Percentiles rank a stretch among this genome's conserved stretches.
Conservation (phyloP, 805 yeast genomes). For the Wickerhamomyces bisporus region DNA sequence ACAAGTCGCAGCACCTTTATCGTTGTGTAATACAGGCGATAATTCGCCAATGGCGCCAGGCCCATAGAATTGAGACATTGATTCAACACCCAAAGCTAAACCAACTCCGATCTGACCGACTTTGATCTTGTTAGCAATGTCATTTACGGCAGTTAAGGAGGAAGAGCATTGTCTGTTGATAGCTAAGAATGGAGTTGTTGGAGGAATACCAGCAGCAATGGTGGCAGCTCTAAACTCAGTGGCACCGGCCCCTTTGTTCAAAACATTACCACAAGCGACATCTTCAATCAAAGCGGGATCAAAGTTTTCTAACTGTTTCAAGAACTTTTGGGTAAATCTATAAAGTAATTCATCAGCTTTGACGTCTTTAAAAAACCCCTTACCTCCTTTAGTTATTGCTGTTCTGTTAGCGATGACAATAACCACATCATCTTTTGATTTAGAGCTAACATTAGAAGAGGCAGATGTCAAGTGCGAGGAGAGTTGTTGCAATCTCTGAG, state of each 20-base stretch:
- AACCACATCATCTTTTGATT: slow-evolving; percentile 68
- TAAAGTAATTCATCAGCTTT: slow-evolving; percentile 74
- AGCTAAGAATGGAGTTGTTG: slow-evolving; percentile 72
- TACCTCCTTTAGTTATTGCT: slow-evolving; percentile 82
- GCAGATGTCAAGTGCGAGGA: slow-evolving; percentile 25
- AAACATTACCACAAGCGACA: slow-evolving; percentile 85
- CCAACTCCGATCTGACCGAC: slow-evolving; percentile 90
- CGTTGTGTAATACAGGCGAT: slow-evolving; percentile 41
- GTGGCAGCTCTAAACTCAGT: slow-evolving; percentile 91
- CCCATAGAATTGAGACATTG: slow-evolving; percentile 90
- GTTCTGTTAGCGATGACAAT: slow-evolving; percentile 88
- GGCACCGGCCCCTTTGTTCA: slow-evolving; percentile 91
- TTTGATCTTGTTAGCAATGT: slow-evolving; percentile 81
- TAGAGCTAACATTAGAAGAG: slow-evolving; percentile 5
- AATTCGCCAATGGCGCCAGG: slow-evolving; percentile 64
- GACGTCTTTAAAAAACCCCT: slow-evolving; percentile 79
- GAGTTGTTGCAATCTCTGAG: slow-evolving; percentile 35
- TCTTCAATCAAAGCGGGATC: slow-evolving; percentile 68
- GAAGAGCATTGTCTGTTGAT: slow-evolving; percentile 94
- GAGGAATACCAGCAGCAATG: slow-evolving; percentile 87
- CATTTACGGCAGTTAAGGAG: slow-evolving; percentile 86
- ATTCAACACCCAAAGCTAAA: slow-evolving; percentile 88
- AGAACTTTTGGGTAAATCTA: slow-evolving; percentile 56
- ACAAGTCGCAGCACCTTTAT: slow-evolving; percentile 61
- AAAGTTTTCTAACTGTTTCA: slow-evolving; percentile 43